Conservation (phyloP, 768 basidiomycete genomes). For the Russula olivacea region DNA sequence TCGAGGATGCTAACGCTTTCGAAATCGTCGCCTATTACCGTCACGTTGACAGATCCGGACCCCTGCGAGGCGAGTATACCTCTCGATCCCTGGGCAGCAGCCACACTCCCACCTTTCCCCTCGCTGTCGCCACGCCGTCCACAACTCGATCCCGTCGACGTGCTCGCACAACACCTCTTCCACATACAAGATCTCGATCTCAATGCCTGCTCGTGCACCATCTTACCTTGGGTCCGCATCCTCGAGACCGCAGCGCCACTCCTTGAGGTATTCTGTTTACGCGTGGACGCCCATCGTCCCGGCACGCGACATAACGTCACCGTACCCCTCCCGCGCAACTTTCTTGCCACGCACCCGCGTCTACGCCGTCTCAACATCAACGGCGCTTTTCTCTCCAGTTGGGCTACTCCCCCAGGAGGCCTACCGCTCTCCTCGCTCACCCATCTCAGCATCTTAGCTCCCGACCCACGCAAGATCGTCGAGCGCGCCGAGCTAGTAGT, state of each 20-base stretch:
- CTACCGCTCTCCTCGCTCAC: conserved; percentile 5
- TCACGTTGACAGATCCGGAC: neutral
- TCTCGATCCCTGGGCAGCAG: neutral
- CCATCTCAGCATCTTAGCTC: neutral
- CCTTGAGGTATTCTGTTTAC: conserved; percentile 6
- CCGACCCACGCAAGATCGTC: conserved; percentile 4
- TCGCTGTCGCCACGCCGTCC: neutral
- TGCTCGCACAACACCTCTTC: conserved; percentile 14
- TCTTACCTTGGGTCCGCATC: neutral
- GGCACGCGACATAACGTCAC: neutral
- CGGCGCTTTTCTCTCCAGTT: conserved; percentile 4
- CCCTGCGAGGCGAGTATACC: conserved; percentile 3
- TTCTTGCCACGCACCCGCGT: conserved; percentile 12
- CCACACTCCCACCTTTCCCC: neutral
- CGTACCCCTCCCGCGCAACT: conserved; percentile 6
- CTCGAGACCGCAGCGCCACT: conserved; percentile 10
- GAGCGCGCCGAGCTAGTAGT: neutral
- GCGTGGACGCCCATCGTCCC: neutral
- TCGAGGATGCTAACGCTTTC: conserved; percentile 13
- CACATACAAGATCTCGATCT: conserved; percentile 16
- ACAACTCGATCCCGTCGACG: conserved; percentile 4
- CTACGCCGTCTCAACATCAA: conserved; percentile 7
- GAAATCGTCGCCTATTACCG: conserved; percentile 8
- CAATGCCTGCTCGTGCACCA: conserved; percentile 3
- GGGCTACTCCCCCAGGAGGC: neutral